Evolutionary conservation across 768 basidiomycete genomes (phyloP).

Genomic region (Naematelia encephala): DNA sequence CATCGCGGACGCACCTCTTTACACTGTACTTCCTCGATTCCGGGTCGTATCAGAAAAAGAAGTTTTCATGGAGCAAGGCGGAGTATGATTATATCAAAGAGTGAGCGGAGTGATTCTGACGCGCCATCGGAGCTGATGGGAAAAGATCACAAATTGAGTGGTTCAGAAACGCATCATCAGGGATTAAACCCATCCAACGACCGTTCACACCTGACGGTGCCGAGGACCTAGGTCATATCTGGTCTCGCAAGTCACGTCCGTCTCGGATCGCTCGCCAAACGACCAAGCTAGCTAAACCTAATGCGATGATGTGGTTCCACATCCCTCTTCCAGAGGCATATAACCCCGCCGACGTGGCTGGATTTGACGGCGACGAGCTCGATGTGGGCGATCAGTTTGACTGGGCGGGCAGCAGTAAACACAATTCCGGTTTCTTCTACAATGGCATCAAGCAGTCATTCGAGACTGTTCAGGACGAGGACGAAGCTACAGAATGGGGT

Average conservation of each 20-base stretch:
- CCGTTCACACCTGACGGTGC: constrained; percentile 76
- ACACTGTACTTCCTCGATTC: constrained; percentile 91
- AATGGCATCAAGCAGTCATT: constrained; percentile 69
- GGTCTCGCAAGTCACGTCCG: constrained; percentile 49
- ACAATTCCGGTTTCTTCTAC: constrained; percentile 76
- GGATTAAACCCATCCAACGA: constrained; percentile 68
- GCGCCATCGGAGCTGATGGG: too few relatives aligned
- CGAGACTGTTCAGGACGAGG: constrained; percentile 58
- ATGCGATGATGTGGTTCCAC: constrained; percentile 96
- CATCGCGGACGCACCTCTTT: constrained; percentile 80
- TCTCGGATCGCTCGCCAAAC: constrained; percentile 57
- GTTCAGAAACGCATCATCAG: constrained; percentile 78
- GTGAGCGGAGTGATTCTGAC: constrained; percentile 54
- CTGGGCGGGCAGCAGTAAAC: constrained; percentile 51
- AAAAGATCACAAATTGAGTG: constrained; percentile 75
- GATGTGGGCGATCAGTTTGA: constrained; percentile 66
- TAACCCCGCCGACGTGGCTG: constrained; percentile 63
- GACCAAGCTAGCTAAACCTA: constrained; percentile 77
- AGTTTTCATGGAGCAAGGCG: constrained; percentile 61
- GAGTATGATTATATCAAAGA: constrained; percentile 83
- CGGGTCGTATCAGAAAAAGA: constrained; percentile 56
- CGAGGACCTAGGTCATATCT: constrained; percentile 65
- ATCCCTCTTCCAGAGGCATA: constrained; percentile 86
- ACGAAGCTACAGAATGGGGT: constrained; percentile 25
- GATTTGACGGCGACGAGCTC: constrained; percentile 59